Evolutionary conservation across 1,284 basidiomycete genomes (phyloP), one percentile per base, ranked within the genome.

Genomic region (Ganoderma lucidum): DNA sequence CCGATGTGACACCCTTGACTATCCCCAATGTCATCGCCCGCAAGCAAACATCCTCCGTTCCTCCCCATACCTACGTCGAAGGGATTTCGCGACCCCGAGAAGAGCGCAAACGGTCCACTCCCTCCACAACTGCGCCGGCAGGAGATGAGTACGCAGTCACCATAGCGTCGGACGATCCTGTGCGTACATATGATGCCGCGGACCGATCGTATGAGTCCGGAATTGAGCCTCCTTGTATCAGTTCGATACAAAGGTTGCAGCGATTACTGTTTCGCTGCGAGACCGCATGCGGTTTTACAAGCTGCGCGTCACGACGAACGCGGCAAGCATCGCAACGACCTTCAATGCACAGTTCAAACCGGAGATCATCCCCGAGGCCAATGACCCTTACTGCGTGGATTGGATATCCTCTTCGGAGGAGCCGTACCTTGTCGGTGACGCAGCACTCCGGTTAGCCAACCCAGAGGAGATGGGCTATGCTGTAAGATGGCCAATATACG

Each of bases 221-320:
- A 17, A 44, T 65, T 62, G 59, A 58, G 51, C 2, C 23, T 45
- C 42, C 58, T 41, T 60, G 65, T 30, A 8, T 28, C 63, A 94
- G 90, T 90, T 93, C 70, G 91, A 94, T 69, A 83, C 86, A 35
- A 95, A 94, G 77, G 86, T 95, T 23, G 84, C 88, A 2, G 88
- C 91, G 19, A 89, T 96, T 41, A 86, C 89, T 12, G 83, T 88
- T 32, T 95, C 94, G 19, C 84, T 97, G 45, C 88, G 93, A 28
- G 91, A 94, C 67, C 83, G 94, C 66, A 95, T 97, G 93, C 87
- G 92, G n/a, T 93, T 93, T 76, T 95, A 95, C 81, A 96, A 96
- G 79, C 84, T 96, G 59, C 87, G 91, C 0, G 92, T 94, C 1
- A 92, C 93, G 1, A 89, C 91, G 12, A 93, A 94, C 74, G 91